A percentile compares a stretch with the other conserved stretches of the same genome.
Evolutionary conservation across 331 rosid genomes (phyloP).

Genomic region (Arachis monticola): DNA sequence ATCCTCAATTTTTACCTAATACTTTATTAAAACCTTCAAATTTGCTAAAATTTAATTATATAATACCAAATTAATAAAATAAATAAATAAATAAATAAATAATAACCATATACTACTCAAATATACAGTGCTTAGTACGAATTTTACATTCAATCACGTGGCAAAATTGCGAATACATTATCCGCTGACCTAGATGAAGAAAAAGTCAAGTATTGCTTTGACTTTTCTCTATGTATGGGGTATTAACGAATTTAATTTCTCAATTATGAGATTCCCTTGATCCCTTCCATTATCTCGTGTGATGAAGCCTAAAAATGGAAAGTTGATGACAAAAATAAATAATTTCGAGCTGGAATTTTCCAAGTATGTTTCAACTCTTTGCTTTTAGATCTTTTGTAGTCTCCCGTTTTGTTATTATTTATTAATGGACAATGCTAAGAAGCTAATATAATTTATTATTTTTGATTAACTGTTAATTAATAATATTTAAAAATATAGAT

Average conservation of each 20-base stretch:
- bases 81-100: too few relatives aligned
- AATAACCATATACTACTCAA: too few relatives aligned
- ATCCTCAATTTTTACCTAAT: too few relatives aligned
- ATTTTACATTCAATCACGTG: neutral
- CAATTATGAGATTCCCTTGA: neutral
- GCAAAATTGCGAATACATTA: neutral
- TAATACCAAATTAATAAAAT: too few relatives aligned
- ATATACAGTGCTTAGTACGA: too few relatives aligned
- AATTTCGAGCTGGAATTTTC: neutral
- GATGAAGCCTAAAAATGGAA: neutral
- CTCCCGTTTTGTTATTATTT: too few relatives aligned
- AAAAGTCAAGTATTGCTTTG: constrained; percentile 8
- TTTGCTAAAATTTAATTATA: too few relatives aligned
- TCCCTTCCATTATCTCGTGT: neutral
- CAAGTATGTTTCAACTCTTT: neutral
- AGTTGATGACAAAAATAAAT: neutral
- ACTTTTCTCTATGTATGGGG: neutral
- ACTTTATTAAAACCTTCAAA: too few relatives aligned
- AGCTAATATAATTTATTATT: too few relatives aligned
- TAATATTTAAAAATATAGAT: too few relatives aligned
- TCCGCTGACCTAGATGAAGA: neutral
- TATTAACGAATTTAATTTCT: constrained; percentile 6
- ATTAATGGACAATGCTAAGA: too few relatives aligned
- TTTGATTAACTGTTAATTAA: too few relatives aligned
- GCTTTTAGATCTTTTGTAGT: neutral